Percentiles rank a stretch among this genome's conserved stretches.
Conservation (phyloP, 148 eudicot genomes). For the Chenopodium formosanum region DNA sequence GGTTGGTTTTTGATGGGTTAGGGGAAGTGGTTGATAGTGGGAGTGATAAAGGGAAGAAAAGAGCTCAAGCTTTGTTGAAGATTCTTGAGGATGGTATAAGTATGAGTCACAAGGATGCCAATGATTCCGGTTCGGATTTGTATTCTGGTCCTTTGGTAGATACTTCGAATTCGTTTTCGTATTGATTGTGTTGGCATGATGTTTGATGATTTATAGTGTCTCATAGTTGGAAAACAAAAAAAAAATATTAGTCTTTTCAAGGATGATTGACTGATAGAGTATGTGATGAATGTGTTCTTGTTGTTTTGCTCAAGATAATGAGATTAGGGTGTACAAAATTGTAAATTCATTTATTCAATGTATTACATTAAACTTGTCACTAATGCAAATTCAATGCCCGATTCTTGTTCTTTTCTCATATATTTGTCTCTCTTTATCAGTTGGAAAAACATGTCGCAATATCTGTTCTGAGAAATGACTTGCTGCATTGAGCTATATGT, state of each 20-base stretch:
- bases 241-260: too few relatives aligned
- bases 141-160: constrained; percentile 22
- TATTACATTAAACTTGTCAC: constrained; percentile 1
- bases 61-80: constrained; percentile 58
- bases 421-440: neutral
- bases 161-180: constrained; percentile 29
- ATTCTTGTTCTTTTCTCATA: neutral
- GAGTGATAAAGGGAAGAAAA: constrained; percentile 61
- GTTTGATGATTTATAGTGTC: neutral
- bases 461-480: neutral
- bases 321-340: constrained; percentile 26
- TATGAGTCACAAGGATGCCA: neutral
- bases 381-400: neutral
- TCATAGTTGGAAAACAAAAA: neutral
- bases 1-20: constrained; percentile 52
- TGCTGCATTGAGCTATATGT: neutral
- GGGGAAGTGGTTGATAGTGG: constrained; percentile 59
- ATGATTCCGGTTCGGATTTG: constrained; percentile 19
- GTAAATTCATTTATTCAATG: constrained; percentile 8
- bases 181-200: constrained; percentile 12
- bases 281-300: neutral
- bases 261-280: neutral
- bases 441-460: neutral
- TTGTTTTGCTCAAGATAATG: constrained; percentile 12
- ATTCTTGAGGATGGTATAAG: constrained; percentile 39